Base-by-base conservation (phyloP, 495 filamentous ascomycete species). In the Xylaria venustula region DNA sequence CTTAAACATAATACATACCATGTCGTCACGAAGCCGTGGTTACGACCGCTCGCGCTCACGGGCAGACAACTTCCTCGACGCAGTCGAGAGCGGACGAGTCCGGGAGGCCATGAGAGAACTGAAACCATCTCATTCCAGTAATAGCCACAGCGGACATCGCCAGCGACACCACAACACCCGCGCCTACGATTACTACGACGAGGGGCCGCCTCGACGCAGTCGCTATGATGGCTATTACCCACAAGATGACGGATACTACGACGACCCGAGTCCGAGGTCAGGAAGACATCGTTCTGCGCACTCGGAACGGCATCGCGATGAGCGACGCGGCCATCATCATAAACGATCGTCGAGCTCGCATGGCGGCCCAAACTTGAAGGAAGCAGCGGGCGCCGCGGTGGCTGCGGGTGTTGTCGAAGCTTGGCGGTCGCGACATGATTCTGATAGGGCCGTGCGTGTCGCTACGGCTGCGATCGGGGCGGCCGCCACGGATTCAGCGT, bases 381-480 rank as follows among this genome's bases (percentile, higher is more conserved):
- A 63, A n/a, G 61, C 47, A 6, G 61, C 61, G 2, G 53, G 47
- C 17, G 61, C 54, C 0, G 61, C 61, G 19, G 37, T 58, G 0
- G 47, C 61, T 15, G 61, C 61, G 5, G 61, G 61, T 0, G 53
- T 37, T n/a, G 26, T 63, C 15, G 61, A 63, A 47, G 61, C 61
- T n/a, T 63, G 46, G 26, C 52, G 61, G 28, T 63, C 61, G 23
- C 45, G 61, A 12, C 53, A 45, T 19, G 54, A 63, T 12, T 15
- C 45, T 9, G 47, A 63, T 6, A 50, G 47, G 25, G 40, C 46
- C 0, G 6, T 19, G 30, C 30, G 61, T 17, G 54, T 63, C 2
- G 61, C 54, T 1, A 63, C 61, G 46, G 61, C 61, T 2, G 61
- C 61, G 1, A 46, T 58, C 20, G 61, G 61, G 9, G 61, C 53